Evolutionary conservation across 305 asterid species (phyloP), one percentile per base, ranked within the genome.

Genomic region (Coffea humblotiana): DNA sequence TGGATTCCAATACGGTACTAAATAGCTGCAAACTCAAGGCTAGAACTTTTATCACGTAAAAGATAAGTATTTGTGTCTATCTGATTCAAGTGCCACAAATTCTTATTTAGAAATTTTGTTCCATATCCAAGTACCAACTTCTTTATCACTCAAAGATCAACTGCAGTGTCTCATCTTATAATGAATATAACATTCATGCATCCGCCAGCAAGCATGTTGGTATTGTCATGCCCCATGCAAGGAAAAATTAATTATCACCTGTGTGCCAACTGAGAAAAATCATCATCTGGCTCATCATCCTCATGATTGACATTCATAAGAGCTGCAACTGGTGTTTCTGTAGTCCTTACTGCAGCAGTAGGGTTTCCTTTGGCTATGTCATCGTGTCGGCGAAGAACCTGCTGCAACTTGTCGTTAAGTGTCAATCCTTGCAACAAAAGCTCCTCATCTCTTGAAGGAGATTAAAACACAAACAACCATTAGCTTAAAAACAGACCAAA

Each of bases 261-360:
- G 83, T 88, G 97, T 14, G 99, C 90, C 88, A 96, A 85, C 82
- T 90, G 97, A 84, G 87, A 88, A 85, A 94, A 96, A 87, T 96
- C 97, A 85, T 96, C 98, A 85, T 95, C 99, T 6, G 93, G 72
- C 83, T 95, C 99, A 21, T 94, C 96, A 75, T 89, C 97, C 86
- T 95, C 99, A 12, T 94, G 97, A 90, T 88, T 89, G 82, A 91
- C 91, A 87, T 90, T 92, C 97, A 94, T 86, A 71, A 93, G 89
- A 79, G 97, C 93, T 32, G 94, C 92, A 82, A 87, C 88, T 56
- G 91, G 92, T 76, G 92, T 75, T 80, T 83, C 91, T 70, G 54
- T 63, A 35, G 80, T 83, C 54, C 76, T 84, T 71, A 25, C 83
- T 35, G 89, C 32, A 79, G 51, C 81, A 68, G 89, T 75, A 21